Evolutionary conservation across 495 filamentous ascomycete species (phyloP), one percentile per base, ranked within the genome.

Genomic region (Hypoxylon fragiforme): DNA sequence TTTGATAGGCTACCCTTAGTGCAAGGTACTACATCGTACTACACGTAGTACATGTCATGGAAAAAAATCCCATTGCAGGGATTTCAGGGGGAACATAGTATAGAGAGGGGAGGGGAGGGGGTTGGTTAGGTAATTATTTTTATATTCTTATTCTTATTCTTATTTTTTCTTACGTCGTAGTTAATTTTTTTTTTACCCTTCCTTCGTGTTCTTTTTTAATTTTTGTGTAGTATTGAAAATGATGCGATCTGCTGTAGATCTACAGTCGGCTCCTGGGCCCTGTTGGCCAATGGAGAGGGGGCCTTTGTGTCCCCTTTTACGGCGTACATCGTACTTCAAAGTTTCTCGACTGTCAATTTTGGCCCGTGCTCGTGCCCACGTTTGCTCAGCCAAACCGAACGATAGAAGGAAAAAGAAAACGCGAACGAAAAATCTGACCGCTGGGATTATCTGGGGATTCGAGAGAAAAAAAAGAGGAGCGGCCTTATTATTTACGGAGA

Each of bases 181-280:
- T n/a, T n/a, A n/a, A n/a, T n/a, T n/a, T n/a, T n/a, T n/a, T n/a
- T n/a, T n/a, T n/a, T n/a, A n/a, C n/a, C n/a, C n/a, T n/a, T n/a
- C n/a, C n/a, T n/a, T n/a, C n/a, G 41, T 24, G 40, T 15, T 48
- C 49, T 42, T 32, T 19, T 16, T 7, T 30, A 30, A 30, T 5
- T 24, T 8, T 31, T 12, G 15, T 19, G 52, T 43, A 35, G 37
- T 16, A 31, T 11, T 30, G 11, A 11, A 11, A 26, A 53, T 61
- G 57, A 51, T 55, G 57, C 34, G 57, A 61, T 61, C 16, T 35
- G 41, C 40, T 55, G 41, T 14, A 42, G 57, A 61, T 61, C 56
- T 54, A 45, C 50, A 28, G 34, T 34, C 52, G 44, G 28, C 32
- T 40, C 16, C 35, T 38, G 43, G 47, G 22, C 38, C 9, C 35